phyloP scores from a whole-genome alignment of 2,329 filamentous ascomycete genomes.

The Parastagonospora avenae region DNA sequence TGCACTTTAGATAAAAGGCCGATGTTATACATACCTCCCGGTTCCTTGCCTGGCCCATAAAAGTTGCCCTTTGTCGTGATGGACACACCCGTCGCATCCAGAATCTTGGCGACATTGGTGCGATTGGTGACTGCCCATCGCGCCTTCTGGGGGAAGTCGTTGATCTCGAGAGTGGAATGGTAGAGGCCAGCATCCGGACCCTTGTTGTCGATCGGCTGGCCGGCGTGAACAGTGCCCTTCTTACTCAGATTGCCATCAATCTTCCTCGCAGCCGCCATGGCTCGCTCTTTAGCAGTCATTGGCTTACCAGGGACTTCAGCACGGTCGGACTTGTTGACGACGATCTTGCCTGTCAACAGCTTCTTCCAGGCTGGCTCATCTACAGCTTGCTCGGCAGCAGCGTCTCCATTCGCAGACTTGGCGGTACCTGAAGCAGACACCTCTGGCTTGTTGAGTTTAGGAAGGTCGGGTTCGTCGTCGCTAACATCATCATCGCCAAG shows the following conservation, averaged over 20 bases:
- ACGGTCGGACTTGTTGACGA: slow-evolving; percentile 72
- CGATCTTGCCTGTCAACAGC: slow-evolving; percentile 69
- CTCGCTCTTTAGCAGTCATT: slow-evolving; percentile 69
- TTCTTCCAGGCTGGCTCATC: slow-evolving; percentile 39
- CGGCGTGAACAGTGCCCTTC: slow-evolving; percentile 85
- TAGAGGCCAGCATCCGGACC: slow-evolving; percentile 95
- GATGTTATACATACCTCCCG: slow-evolving; percentile 53
- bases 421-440: slow-evolving; percentile 43
- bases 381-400: slow-evolving; percentile 16
- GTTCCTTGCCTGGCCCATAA: slow-evolving; percentile 81
- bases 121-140: slow-evolving; percentile 98
- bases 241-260: slow-evolving; percentile 91
- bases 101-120: slow-evolving; percentile 97
- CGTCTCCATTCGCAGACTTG: slow-evolving; percentile 24
- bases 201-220: slow-evolving; percentile 97
- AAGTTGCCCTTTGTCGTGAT: slow-evolving; percentile 98
- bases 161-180: slow-evolving; percentile 97
- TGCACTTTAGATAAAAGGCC: background rate
- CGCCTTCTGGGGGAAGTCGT: slow-evolving; percentile 98
- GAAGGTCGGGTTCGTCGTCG: slow-evolving; percentile 70
- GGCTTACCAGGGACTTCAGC: slow-evolving; percentile 63
- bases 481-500: slow-evolving; percentile 88
- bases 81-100: slow-evolving; percentile 90
- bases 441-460: slow-evolving; percentile 63
- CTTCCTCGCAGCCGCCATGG: slow-evolving; percentile 85